Conservation (phyloP, 768 basidiomycete genomes). For the Mycena galopus region DNA sequence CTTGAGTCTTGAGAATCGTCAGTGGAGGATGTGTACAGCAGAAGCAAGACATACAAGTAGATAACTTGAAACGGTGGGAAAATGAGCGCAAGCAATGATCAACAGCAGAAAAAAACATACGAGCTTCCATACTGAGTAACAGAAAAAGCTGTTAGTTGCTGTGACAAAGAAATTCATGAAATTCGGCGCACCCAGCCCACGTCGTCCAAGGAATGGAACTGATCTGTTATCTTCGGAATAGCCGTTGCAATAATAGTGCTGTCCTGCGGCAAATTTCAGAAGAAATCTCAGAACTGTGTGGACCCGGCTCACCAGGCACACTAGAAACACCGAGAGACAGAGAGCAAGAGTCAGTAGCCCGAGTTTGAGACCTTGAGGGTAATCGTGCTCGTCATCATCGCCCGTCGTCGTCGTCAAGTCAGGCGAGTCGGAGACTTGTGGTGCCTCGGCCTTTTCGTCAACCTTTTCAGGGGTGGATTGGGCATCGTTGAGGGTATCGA, state of each 20-base stretch:
- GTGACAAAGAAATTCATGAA: too few species aligned
- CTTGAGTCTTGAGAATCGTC: constrained; percentile 25
- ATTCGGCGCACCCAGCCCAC: constrained; percentile 34
- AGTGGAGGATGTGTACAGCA: not conserved
- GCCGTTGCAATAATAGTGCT: constrained; percentile 38
- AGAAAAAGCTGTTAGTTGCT: too few species aligned
- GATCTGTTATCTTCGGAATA: constrained; percentile 45
- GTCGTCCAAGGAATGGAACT: constrained; percentile 45
- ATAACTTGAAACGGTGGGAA: too few species aligned
- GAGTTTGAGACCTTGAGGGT: constrained; percentile 6
- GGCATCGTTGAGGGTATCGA: not conserved
- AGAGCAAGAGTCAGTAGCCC: constrained; percentile 15
- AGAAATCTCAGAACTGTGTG: not conserved
- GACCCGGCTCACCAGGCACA: constrained; percentile 22
- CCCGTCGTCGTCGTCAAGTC: not conserved
- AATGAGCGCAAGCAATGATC: too few species aligned
- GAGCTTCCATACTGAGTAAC: not conserved
- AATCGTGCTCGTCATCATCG: not conserved
- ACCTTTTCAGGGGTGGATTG: not conserved
- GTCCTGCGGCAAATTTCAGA: not conserved
- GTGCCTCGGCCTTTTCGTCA: not conserved
- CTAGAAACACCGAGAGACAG: constrained; percentile 31
- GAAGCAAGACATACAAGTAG: not conserved
- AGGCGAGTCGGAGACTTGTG: not conserved
- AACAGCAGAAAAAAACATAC: too few species aligned